Evolutionary conservation across 202 grass and related monocot genomes (phyloP).

Genomic region (Elaeis oleifera): DNA sequence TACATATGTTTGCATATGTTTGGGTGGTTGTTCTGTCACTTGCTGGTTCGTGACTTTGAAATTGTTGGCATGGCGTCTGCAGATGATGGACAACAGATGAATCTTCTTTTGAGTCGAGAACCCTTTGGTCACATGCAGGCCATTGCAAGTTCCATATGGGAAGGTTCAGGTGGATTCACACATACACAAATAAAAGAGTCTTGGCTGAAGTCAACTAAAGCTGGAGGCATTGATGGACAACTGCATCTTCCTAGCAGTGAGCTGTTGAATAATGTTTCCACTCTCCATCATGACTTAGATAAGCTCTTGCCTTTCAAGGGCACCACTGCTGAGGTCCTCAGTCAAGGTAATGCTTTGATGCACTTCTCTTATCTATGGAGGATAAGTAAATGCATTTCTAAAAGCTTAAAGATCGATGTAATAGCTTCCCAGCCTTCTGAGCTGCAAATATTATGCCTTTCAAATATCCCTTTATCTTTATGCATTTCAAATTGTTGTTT

Average conservation of each 20-base stretch:
- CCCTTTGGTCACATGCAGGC: not conserved
- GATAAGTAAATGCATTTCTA: no score
- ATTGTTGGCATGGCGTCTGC: not conserved
- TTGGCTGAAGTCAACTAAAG: not conserved
- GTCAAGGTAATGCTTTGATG: constrained; percentile 11
- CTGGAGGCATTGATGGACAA: not conserved
- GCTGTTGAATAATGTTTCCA: constrained; percentile 1
- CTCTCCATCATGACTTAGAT: constrained; percentile 3
- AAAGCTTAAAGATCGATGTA: no score
- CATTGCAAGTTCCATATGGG: not conserved
- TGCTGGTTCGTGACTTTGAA: no score
- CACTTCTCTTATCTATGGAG: no score
- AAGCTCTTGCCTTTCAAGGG: constrained; percentile 13
- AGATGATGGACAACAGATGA: constrained; percentile 9
- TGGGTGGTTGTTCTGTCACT: no score
- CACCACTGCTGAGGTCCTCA: not conserved
- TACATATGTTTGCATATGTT: no score
- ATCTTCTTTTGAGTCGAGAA: constrained; percentile 6
- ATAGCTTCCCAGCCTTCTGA: no score
- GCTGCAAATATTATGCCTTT: no score
- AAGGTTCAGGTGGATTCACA: not conserved
- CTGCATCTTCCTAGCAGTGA: not conserved
- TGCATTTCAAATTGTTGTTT: no score
- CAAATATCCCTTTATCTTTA: no score
- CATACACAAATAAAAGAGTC: not conserved